phyloP scores from a whole-genome alignment of 2,329 filamentous ascomycete genomes.

The Elsinoe ampelina region DNA sequence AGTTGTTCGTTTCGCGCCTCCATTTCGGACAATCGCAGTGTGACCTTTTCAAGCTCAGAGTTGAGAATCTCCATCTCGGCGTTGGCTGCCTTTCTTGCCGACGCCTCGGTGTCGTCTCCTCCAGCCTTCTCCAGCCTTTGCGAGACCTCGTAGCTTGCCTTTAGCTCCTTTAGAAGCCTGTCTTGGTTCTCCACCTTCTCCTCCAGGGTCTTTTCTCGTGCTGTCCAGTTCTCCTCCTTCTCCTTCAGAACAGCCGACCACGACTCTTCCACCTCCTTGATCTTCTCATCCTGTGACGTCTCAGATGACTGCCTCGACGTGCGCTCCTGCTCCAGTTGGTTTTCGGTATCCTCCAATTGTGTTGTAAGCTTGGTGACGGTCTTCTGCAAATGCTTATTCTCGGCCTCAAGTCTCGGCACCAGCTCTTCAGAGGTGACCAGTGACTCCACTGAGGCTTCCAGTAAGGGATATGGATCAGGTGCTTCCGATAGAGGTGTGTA shows the following conservation, averaged over 20 bases:
- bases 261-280: slow-evolving; percentile 81
- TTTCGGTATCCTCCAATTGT: slow-evolving; percentile 76
- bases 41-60: slow-evolving; percentile 84
- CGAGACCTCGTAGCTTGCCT: slow-evolving; percentile 93
- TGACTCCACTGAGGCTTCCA: slow-evolving; percentile 93
- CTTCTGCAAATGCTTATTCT: slow-evolving; percentile 79
- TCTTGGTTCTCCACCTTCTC: slow-evolving; percentile 95
- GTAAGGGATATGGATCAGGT: slow-evolving; percentile 88
- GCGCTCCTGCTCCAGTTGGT: slow-evolving; percentile 68
- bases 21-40: slow-evolving; percentile 74
- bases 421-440: slow-evolving; percentile 88
- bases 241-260: slow-evolving; percentile 87
- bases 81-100: slow-evolving; percentile 56
- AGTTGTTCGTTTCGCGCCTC: slow-evolving; percentile 92
- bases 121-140: slow-evolving; percentile 73
- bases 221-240: slow-evolving; percentile 92
- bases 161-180: slow-evolving; percentile 81
- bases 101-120: slow-evolving; percentile 47
- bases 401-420: slow-evolving; percentile 75
- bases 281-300: slow-evolving; percentile 63
- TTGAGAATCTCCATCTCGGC: slow-evolving; percentile 91
- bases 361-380: slow-evolving; percentile 64
- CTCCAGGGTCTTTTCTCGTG: slow-evolving; percentile 82
- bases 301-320: slow-evolving; percentile 65
- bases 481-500: slow-evolving; percentile 93